phyloP scores from a whole-genome alignment of 2,329 filamentous ascomycete species.

The Alternaria infectoria region DNA sequence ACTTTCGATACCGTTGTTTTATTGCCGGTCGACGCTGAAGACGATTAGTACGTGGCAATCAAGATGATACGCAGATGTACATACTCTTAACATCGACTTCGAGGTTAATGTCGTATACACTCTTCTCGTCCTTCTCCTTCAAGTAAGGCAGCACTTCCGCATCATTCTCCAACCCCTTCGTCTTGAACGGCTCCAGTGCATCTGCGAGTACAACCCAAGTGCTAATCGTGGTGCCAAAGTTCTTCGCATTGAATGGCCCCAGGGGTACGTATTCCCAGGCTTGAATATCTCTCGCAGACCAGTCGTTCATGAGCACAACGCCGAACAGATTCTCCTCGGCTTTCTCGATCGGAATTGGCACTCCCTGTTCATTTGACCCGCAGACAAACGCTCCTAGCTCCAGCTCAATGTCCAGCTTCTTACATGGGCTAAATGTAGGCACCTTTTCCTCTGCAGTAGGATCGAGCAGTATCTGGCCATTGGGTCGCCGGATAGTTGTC shows the following conservation, averaged over 20 bases:
- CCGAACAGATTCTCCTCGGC: constrained; percentile 79
- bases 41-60: constrained; percentile 16
- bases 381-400: constrained; percentile 80
- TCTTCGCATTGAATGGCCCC: constrained; percentile 84
- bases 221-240: constrained; percentile 78
- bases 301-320: constrained; percentile 84
- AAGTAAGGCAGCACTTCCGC: constrained; percentile 67
- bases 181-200: constrained; percentile 72
- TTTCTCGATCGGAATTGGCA: constrained; percentile 65
- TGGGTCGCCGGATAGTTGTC: constrained; percentile 73
- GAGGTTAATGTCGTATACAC: constrained; percentile 72
- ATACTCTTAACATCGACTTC: constrained; percentile 66
- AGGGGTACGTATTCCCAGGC: constrained; percentile 84
- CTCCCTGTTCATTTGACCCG: constrained; percentile 68
- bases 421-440: constrained; percentile 68
- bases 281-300: constrained; percentile 84
- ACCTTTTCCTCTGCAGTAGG: constrained; percentile 66
- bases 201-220: constrained; percentile 81
- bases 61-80: constrained; percentile 5
- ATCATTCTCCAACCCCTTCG: constrained; percentile 62
- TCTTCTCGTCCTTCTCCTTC: constrained; percentile 64
- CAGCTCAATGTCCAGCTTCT: constrained; percentile 77
- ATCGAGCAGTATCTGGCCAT: constrained; percentile 74
- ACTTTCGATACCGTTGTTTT: constrained; percentile 65
- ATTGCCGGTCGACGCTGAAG: constrained; percentile 53